Conservation (phyloP, 2,329 filamentous ascomycete genomes). For the Elsinoe arachidis region DNA sequence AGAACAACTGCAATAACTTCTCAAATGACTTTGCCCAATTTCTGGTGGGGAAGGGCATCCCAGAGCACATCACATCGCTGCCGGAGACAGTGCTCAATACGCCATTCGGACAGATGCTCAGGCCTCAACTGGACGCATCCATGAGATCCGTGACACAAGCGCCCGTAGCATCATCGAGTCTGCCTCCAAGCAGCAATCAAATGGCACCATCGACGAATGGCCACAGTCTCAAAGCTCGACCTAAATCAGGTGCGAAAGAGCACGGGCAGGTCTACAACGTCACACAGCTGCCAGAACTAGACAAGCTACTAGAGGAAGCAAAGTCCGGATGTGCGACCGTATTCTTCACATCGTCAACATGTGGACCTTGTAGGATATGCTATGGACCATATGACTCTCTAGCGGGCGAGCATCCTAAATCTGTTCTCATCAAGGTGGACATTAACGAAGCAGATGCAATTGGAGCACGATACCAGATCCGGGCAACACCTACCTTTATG, state of each 20-base stretch:
- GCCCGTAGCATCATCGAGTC: slow-evolving; percentile 34
- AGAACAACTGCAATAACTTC: slow-evolving; percentile 97
- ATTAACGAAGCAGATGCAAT: slow-evolving; percentile 55
- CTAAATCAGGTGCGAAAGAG: slow-evolving; percentile 7
- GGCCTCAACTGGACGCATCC: slow-evolving; percentile 61
- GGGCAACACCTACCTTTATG: slow-evolving; percentile 79
- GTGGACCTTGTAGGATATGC: slow-evolving; percentile 71
- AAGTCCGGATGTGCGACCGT: slow-evolving; percentile 64
- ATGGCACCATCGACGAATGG: neutral
- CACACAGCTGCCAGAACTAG: slow-evolving; percentile 50
- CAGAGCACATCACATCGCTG: slow-evolving; percentile 74
- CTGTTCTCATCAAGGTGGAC: slow-evolving; percentile 74
- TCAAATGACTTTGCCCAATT: slow-evolving; percentile 88
- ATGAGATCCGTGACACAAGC: slow-evolving; percentile 56
- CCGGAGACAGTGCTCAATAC: slow-evolving; percentile 78
- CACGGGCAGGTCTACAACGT: slow-evolving; percentile 52
- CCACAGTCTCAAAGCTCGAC: neutral
- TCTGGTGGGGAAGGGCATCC: slow-evolving; percentile 78
- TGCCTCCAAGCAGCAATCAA: neutral
- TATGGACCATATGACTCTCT: slow-evolving; percentile 77
- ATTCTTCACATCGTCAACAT: slow-evolving; percentile 88
- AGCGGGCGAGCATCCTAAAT: slow-evolving; percentile 61
- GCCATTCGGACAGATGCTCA: slow-evolving; percentile 79
- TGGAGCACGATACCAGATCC: slow-evolving; percentile 56
- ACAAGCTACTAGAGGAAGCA: slow-evolving; percentile 52